Evolutionary conservation across 2,329 filamentous ascomycete genomes (phyloP).

Genomic region (Exophiala spinifera): DNA sequence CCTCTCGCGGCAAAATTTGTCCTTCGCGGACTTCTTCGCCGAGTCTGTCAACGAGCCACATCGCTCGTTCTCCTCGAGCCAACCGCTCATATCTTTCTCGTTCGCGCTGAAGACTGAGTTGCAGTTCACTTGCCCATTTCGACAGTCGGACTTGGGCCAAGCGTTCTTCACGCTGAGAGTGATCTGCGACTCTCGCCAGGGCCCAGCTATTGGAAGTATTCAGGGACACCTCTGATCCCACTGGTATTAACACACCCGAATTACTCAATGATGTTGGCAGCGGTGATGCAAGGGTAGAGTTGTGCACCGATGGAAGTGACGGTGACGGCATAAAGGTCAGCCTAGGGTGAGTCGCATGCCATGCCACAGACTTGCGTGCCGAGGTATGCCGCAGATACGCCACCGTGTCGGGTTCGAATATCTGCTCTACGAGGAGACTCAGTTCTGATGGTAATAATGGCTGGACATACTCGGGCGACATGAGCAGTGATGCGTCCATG

Average conservation of each 20-base stretch:
- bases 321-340: constrained; percentile 29
- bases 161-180: constrained; percentile 59
- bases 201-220: constrained; percentile 50
- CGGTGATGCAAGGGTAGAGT: constrained; percentile 31
- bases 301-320: constrained; percentile 25
- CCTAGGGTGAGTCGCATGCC: constrained; percentile 51
- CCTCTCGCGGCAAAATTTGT: constrained; percentile 53
- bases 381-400: constrained; percentile 78
- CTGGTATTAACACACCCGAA: constrained; percentile 32
- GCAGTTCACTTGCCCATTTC: constrained; percentile 78
- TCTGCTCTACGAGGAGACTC: constrained; percentile 60
- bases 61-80: constrained; percentile 59
- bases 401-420: constrained; percentile 76
- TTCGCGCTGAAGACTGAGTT: constrained; percentile 71
- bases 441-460: constrained; percentile 78
- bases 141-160: constrained; percentile 68
- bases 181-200: constrained; percentile 59
- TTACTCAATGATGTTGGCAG: constrained; percentile 26
- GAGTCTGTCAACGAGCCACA: constrained; percentile 66
- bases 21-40: constrained; percentile 67
- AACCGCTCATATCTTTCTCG: constrained; percentile 65
- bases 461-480: constrained; percentile 86
- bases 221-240: constrained; percentile 29
- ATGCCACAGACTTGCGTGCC: constrained; percentile 75
- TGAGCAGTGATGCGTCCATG: constrained; percentile 90